These are phyloP conservation scores for Penicillium sp. DNA, from an alignment of 2,329 filamentous ascomycete species.

Conservation along the genomic window DNA sequence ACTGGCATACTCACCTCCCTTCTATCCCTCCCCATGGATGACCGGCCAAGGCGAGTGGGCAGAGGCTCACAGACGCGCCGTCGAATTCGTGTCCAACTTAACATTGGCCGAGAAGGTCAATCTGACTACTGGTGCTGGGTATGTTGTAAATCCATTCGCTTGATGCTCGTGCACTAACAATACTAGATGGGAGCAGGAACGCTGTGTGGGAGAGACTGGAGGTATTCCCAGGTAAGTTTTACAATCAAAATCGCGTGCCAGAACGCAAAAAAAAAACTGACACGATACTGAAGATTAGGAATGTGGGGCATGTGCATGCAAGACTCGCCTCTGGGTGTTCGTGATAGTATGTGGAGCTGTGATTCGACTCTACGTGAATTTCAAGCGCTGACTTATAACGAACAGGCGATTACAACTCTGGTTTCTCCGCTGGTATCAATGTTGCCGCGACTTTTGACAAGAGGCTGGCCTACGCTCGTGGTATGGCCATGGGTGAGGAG, in stretches of 20 bases:
- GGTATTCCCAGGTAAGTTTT: conserved; percentile 42
- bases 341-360: conserved; percentile 54
- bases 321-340: conserved; percentile 79
- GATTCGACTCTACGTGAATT: background rate
- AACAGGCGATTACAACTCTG: conserved; percentile 73
- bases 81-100: conserved; percentile 76
- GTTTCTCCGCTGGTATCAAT: conserved; percentile 76
- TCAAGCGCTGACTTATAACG: background rate
- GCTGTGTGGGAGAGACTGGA: conserved; percentile 72
- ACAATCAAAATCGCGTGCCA: background rate
- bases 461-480: conserved; percentile 66
- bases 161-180: background rate
- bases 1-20: conserved; percentile 57
- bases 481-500: conserved; percentile 72
- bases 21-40: conserved; percentile 87
- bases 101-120: conserved; percentile 91
- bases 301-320: conserved; percentile 77
- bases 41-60: conserved; percentile 72
- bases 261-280: conserved; percentile 6
- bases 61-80: conserved; percentile 72
- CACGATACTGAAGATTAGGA: conserved; percentile 45
- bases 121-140: conserved; percentile 86
- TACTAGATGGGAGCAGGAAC: conserved; percentile 63
- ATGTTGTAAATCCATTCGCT: conserved; percentile 30
- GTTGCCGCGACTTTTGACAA: conserved; percentile 83